These are phyloP conservation scores for Tranzscheliella williamsii DNA, from an alignment of 1,284 basidiomycete species.

Conservation along the genomic window DNA sequence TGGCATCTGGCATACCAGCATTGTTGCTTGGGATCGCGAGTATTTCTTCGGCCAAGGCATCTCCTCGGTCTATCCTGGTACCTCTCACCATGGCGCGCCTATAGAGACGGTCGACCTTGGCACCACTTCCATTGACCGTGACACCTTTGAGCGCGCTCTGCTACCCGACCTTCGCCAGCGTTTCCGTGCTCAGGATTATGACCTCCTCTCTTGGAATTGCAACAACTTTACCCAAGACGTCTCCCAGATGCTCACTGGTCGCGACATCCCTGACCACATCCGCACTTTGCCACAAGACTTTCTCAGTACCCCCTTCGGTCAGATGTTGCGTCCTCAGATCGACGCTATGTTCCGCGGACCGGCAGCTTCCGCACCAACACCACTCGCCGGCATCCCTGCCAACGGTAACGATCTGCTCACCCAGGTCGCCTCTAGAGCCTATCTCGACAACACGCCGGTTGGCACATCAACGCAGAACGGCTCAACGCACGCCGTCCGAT, in stretches of 20 bases:
- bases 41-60: conserved; percentile 89
- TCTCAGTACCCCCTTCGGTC: conserved; percentile 84
- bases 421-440: conserved; percentile 67
- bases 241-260: conserved; percentile 54
- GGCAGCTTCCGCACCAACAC: conserved; percentile 1
- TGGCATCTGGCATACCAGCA: conserved; percentile 71
- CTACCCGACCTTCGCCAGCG: conserved; percentile 72
- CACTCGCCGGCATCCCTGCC: not conserved
- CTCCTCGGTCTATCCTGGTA: conserved; percentile 64
- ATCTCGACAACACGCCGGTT: conserved; percentile 60
- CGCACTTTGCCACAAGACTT: conserved; percentile 72
- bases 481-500: conserved; percentile 66
- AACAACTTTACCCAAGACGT: conserved; percentile 75
- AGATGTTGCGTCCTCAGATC: conserved; percentile 81
- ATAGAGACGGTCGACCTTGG: conserved; percentile 78
- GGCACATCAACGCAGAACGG: conserved; percentile 65
- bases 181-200: conserved; percentile 77
- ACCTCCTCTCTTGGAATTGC: conserved; percentile 70
- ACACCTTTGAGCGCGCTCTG: conserved; percentile 77
- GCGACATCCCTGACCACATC: conserved; percentile 55
- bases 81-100: conserved; percentile 71
- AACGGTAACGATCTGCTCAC: conserved; percentile 10
- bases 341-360: conserved; percentile 64
- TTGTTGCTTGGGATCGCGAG: conserved; percentile 82
- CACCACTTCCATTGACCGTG: conserved; percentile 77